Base-by-base conservation (phyloP, 2,329 filamentous ascomycete genomes). In the Aspergillus phoenicis region DNA sequence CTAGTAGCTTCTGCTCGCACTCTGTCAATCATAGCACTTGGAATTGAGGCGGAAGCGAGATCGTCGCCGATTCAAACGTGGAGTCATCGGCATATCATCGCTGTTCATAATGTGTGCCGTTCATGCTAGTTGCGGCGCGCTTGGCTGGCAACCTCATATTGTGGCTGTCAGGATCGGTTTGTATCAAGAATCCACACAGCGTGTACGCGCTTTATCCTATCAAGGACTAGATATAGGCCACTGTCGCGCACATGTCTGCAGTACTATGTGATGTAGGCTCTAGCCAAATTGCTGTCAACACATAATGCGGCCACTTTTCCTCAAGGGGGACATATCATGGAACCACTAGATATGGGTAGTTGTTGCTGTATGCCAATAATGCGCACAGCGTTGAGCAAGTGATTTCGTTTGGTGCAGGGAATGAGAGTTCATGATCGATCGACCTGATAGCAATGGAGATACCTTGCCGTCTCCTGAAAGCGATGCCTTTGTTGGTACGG, bases 61-160 rank as follows among this genome's bases (percentile, higher is more conserved):
- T 5, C 24, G 24, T 48, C 45, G 6, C 13, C 45, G 1, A 24
- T 24, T 20, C 10, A 17, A 20, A 26, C 20, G 45, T 22, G 51
- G 13, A 8, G 49, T 3, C 43, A 53, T 15, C 61, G 63, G 45
- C 60, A 49, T n/a, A 56, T 59, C 5, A 61, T 60, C 38, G 48
- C 52, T 10, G 69, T 63, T 4, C 71, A 66, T 53, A 65, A 70
- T 17, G 66, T 70, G 51, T 84, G 82, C 72, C 80, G 82, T 59
- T 77, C 80, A 62, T 74, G 82, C 51, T 84, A 87, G 77, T 20
- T 20, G 20, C 20, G 20, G 20, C 20, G 20, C 20, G 2, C 20
- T 20, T 20, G 20, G 20, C 20, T 20, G 20, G 20, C 20, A 20
- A 20, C 78, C 86, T 58, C 85, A 8, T 87, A 84, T 59, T 52